These are phyloP conservation scores for Naganishia friedmannii DNA, from an alignment of 768 basidiomycete genomes.

Conservation along the genomic window DNA sequence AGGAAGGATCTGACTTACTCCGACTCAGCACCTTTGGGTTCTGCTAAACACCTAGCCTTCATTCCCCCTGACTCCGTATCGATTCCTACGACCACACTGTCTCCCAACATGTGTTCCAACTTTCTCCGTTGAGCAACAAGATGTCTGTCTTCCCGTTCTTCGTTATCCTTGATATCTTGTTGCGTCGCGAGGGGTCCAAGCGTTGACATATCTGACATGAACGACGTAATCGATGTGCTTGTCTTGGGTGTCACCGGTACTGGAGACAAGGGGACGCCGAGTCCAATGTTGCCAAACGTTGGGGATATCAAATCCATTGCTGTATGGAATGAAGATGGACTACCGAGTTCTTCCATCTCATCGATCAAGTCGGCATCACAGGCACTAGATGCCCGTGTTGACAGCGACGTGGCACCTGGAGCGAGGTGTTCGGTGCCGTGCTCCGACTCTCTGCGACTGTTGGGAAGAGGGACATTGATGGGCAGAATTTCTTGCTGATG, in stretches of 20 bases:
- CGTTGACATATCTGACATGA: constrained; percentile 3
- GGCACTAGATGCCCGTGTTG: background rate
- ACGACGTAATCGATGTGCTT: constrained; percentile 9
- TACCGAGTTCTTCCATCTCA: background rate
- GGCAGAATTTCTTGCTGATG: background rate
- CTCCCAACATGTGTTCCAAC: constrained; percentile 9
- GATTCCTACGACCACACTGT: background rate
- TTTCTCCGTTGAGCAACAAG: background rate
- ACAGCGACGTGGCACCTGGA: background rate
- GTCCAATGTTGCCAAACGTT: background rate
- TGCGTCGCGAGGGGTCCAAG: constrained; percentile 16
- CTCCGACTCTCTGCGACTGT: background rate
- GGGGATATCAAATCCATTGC: background rate
- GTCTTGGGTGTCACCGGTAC: constrained; percentile 3
- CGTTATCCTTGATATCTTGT: constrained; percentile 4
- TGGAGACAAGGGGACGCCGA: background rate
- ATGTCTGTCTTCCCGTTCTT: background rate
- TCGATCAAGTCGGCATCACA: background rate
- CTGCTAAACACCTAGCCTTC: background rate
- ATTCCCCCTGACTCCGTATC: background rate
- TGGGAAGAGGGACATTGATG: background rate
- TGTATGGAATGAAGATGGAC: background rate
- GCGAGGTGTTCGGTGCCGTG: background rate
- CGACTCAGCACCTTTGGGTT: background rate
- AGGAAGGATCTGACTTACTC: background rate